Percentiles rank a stretch among this genome's conserved stretches.
These are phyloP conservation scores for Helicocarpus griseus DNA, from an alignment of 2,329 filamentous ascomycete species.

Conservation along the genomic window DNA sequence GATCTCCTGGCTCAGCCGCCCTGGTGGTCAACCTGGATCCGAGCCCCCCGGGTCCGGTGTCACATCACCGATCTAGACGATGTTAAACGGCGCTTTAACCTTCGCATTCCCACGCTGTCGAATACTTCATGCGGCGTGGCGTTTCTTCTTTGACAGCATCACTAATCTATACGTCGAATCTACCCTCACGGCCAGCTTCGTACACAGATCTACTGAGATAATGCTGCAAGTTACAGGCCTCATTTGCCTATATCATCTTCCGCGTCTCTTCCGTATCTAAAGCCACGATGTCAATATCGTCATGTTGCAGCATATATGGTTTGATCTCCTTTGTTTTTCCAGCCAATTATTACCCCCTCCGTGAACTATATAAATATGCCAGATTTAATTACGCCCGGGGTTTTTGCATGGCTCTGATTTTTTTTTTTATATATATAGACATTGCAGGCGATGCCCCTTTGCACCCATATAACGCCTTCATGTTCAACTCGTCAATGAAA, in stretches of 20 bases:
- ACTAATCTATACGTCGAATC: not conserved
- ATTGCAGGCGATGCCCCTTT: not conserved
- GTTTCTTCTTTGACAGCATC: not conserved
- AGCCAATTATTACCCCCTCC: not conserved
- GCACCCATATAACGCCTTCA: not conserved
- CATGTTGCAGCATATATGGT: not conserved
- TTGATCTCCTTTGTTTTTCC: not conserved
- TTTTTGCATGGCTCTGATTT: not conserved
- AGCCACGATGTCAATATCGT: not conserved
- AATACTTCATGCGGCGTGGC: not conserved
- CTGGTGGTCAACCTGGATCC: conserved; percentile 10
- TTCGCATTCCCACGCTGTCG: not conserved
- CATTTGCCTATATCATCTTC: not conserved
- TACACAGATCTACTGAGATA: not conserved
- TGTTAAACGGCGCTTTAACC: not conserved
- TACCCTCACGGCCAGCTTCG: not conserved
- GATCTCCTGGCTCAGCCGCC: conserved; percentile 38
- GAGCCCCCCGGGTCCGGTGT: not conserved
- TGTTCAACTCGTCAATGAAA: not conserved
- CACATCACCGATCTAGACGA: not conserved
- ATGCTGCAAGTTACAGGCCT: not conserved
- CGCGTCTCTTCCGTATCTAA: not conserved
- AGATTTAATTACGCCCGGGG: not conserved
- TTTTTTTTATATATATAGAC: no score
- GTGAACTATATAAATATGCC: not conserved